Evolutionary conservation across 179 eudicot genomes (phyloP).

Genomic region (Patellifolia procumbens): DNA sequence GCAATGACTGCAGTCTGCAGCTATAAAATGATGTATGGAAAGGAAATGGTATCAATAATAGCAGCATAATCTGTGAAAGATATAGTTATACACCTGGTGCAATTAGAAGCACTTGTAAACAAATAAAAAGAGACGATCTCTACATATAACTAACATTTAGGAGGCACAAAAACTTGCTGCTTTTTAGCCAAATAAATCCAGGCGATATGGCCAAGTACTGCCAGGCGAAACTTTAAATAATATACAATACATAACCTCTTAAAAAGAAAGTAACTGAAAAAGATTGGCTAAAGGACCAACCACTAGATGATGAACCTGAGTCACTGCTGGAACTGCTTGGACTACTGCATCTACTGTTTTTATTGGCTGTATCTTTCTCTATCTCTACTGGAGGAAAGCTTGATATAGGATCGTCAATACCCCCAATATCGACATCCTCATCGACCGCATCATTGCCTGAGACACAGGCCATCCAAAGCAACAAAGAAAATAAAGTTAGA

Average conservation of each 20-base stretch:
- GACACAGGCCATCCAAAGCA: slow-evolving; percentile 10
- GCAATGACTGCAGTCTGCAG: neutral
- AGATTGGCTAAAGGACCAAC: slow-evolving; percentile 28
- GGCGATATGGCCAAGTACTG: neutral
- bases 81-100: neutral
- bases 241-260: neutral
- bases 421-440: slow-evolving; percentile 76
- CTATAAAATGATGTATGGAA: no score
- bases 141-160: neutral
- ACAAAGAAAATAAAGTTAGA: slow-evolving; percentile 9
- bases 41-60: neutral
- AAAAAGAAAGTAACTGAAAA: slow-evolving; percentile 1
- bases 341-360: slow-evolving; percentile 39
- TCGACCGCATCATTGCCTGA: slow-evolving; percentile 62
- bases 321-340: slow-evolving; percentile 43
- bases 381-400: slow-evolving; percentile 63
- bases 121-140: neutral
- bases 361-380: slow-evolving; percentile 44
- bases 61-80: neutral
- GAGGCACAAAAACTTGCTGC: neutral
- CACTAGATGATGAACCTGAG: slow-evolving; percentile 44
- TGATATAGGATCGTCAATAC: slow-evolving; percentile 68
- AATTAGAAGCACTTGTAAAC: neutral
- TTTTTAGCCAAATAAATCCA: neutral
- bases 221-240: neutral